These are phyloP conservation scores for Eucalyptus leucophloia DNA, from an alignment of 345 rosid genomes.

Conservation along the genomic window DNA sequence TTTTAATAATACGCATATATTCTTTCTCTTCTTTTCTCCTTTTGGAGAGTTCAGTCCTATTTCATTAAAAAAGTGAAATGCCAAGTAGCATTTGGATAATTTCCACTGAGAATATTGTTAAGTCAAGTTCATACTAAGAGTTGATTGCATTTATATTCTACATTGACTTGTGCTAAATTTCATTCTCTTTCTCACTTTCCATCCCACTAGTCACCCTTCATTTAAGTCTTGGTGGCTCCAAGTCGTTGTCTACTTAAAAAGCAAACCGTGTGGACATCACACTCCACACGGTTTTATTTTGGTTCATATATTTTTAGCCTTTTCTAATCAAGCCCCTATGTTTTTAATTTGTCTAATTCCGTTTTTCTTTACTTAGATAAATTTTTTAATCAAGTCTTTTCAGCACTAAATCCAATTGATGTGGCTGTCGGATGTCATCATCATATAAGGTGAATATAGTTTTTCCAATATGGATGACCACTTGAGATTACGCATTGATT, in stretches of 20 bases:
- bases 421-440: neutral
- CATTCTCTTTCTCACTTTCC: neutral
- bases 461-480: neutral
- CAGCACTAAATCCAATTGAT: neutral
- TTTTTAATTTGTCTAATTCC: neutral
- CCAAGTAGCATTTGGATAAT: neutral
- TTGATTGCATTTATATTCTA: neutral
- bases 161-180: neutral
- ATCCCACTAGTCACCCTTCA: neutral
- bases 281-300: neutral
- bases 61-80: neutral
- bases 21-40: neutral
- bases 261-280: neutral
- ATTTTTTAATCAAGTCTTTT: neutral
- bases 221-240: neutral
- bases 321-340: neutral
- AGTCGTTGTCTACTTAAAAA: neutral
- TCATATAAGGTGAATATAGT: neutral
- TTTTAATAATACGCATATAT: neutral
- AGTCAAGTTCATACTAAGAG: neutral
- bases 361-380: neutral
- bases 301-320: neutral
- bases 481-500: neutral
- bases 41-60: neutral
- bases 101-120: neutral